Base-by-base conservation (phyloP, 805 yeast species). In the Candida chilensis region DNA sequence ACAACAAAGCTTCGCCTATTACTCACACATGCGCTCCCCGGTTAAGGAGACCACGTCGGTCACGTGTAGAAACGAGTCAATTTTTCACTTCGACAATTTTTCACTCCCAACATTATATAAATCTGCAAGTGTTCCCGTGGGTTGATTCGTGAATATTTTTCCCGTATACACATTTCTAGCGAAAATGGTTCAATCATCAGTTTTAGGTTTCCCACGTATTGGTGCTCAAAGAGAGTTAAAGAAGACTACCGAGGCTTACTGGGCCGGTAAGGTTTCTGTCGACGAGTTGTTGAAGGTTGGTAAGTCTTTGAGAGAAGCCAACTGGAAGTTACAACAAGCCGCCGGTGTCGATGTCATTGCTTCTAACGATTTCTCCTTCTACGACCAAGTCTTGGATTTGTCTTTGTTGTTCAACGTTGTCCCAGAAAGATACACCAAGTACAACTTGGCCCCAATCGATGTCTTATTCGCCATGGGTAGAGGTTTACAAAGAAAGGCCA, bases 161-260 rank as follows among this genome's bases (percentile, higher is more conserved):
- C n/a, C n/a, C n/a, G n/a, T n/a, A n/a, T 14, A 20, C 18, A 12
- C 28, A 17, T 22, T 22, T 22, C 5, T 16, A 16, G 16, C 28
- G n/a, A 71, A 37, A 53, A 90, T 90, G 97, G 97, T 90, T 67
- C 80, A 80, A 67, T 90, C 97, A 43, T 78, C 96, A 57, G 94
- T 92, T 52, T 78, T 92, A 69, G 98, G 98, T 65, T 92, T 92
- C 92, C 98, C 98, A 71, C 92, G 98, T 75, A 92, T 90, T 57
- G 98, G 98, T 57, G 92, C 96, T 52, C 87, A 87, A 74, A 92
- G 98, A 78, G 98, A 92, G 74, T 80, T 92, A 66, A 92, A 92
- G 74, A 92, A 92, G 71, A 85, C 86, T 65, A 92, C 98, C 49
- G 98, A 92, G 73, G 83, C 95, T 60, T 92, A 92, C 90, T 92